Base-by-base conservation (phyloP, 2,329 filamentous ascomycete genomes). In the Epichloe bromicola region DNA sequence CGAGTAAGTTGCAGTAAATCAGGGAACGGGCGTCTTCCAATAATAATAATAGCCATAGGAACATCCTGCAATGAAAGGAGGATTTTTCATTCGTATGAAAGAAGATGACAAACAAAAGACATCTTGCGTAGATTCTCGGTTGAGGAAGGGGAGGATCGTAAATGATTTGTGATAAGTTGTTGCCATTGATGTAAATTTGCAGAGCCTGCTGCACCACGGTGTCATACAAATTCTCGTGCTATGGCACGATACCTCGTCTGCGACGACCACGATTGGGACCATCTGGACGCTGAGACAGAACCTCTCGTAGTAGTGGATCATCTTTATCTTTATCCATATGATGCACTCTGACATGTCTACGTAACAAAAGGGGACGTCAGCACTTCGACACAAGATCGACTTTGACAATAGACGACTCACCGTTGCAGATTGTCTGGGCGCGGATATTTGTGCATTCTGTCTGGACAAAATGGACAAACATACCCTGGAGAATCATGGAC, bases 401-500 rank as follows among this genome's bases (percentile, higher is more conserved):
- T 26, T 36, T 39, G 19, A 20, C 4, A 17, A n/a, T 30, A 41
- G 19, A 14, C 42, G 48, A 65, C 77, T 57, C 74, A 94, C 88
- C 91, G 82, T 72, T 96, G 91, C 51, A 98, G 71, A 72, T 97
- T 97, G 66, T 98, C 93, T 36, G 93, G 93, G 58, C 93, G 77
- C 5, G 93, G 93, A 65, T 97, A 97, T 63, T 86, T 90, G 66
- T 96, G 91, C 64, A 96, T 89, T 57, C 89, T 78, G 61, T 95
- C 89, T 1, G 88, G 86, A 65, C 93, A 98, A 63, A 96, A 97
- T 0, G 93, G 93, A 65, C 93, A 98, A 33, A 95, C 83, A 61
- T 97, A 98, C 54, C 91, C 91, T 1, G 93, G 93, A 7, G 88
- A 95, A 57, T 89, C 85, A 62, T 98, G 93, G 4, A 97, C 93